Evolutionary conservation across 1,284 basidiomycete species (phyloP).

Genomic region (Apiotrichum sp.): DNA sequence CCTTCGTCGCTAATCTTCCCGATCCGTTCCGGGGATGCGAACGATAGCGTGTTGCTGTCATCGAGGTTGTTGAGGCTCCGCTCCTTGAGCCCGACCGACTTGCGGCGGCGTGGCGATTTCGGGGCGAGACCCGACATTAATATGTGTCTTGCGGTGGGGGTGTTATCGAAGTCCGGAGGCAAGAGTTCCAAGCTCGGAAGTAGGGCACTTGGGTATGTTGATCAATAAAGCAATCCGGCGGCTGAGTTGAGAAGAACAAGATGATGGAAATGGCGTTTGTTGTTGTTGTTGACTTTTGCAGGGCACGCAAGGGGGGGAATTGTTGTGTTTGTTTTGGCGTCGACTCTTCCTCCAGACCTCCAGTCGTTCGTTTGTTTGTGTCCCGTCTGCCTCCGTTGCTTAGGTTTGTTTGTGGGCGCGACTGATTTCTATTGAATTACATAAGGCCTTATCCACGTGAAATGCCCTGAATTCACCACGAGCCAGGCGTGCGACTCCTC

Average conservation of each 20-base stretch:
- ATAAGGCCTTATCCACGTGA: too few relatives aligned
- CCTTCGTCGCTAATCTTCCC: constrained; percentile 17
- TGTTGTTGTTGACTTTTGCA: background rate
- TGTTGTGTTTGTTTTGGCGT: background rate
- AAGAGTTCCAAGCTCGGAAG: too few relatives aligned
- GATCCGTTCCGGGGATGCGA: constrained; percentile 8
- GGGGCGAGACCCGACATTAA: constrained; percentile 14
- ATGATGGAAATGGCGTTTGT: background rate
- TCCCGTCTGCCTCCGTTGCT: background rate
- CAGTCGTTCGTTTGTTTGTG: constrained; percentile 14
- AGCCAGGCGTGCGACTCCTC: too few relatives aligned
- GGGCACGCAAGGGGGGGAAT: too few relatives aligned
- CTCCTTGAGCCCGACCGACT: constrained; percentile 27
- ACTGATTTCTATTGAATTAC: constrained; percentile 3
- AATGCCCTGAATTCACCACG: too few relatives aligned
- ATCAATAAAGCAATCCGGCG: background rate
- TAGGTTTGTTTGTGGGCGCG: constrained; percentile 1
- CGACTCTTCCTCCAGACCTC: too few relatives aligned
- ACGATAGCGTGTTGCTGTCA: constrained; percentile 20
- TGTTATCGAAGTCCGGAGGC: too few relatives aligned
- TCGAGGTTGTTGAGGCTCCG: constrained; percentile 23
- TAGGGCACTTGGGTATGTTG: too few relatives aligned
- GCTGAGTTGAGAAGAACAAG: background rate
- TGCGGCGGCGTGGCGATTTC: constrained; percentile 15
- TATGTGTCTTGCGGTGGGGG: background rate